Evolutionary conservation across 345 rosid species (phyloP).

Genomic region (Ceriops tagal): DNA sequence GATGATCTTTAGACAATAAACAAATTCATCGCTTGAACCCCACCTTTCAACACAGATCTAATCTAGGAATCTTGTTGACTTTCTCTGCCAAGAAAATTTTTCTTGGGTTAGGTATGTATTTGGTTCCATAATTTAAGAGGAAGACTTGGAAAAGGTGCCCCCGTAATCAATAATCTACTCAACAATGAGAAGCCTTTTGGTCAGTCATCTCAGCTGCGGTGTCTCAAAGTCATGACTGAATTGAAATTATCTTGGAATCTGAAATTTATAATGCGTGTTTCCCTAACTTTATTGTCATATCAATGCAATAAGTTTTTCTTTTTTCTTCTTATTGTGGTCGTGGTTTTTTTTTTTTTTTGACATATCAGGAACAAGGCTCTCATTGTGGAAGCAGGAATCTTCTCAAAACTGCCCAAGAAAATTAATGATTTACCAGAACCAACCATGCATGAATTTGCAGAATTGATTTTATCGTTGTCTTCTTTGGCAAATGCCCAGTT

Average conservation of each 20-base stretch:
- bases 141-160: not conserved
- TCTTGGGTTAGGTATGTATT: constrained; percentile 5
- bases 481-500: constrained; percentile 47
- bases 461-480: constrained; percentile 59
- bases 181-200: constrained; percentile 13
- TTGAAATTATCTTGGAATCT: not conserved
- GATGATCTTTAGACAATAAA: constrained; percentile 20
- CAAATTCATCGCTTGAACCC: constrained; percentile 26
- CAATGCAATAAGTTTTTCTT: not conserved
- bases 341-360: too few species aligned
- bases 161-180: not conserved
- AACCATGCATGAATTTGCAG: constrained; percentile 50
- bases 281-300: not conserved
- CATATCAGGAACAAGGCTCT: constrained; percentile 74
- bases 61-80: constrained; percentile 44
- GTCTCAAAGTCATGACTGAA: constrained; percentile 8
- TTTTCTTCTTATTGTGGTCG: not conserved
- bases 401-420: constrained; percentile 59
- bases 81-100: constrained; percentile 3
- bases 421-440: constrained; percentile 41
- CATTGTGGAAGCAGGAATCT: constrained; percentile 73
- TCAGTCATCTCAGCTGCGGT: not conserved
- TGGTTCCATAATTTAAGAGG: not conserved
- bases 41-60: constrained; percentile 35
- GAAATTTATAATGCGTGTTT: too few species aligned